Evolutionary conservation across 78 protist species (phyloP), one percentile per base, ranked within the genome.

Genomic region (Planoprotostelium fungivorum): DNA sequence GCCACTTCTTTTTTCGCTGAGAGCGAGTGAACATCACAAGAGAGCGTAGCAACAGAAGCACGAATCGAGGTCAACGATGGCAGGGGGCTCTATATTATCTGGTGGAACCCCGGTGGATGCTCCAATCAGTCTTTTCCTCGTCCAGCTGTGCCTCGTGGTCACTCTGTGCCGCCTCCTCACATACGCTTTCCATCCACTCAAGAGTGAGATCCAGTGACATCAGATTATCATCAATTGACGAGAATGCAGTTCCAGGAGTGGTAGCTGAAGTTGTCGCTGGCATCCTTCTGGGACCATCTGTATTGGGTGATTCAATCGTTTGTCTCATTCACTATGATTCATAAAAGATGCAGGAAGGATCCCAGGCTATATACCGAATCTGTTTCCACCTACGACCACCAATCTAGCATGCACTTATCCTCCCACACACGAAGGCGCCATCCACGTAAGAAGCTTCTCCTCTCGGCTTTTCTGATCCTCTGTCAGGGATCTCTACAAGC

Each of bases 261-360:
- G 89, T 92, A 63, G 63, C 91, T 9, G 94, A 92, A 86, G 94
- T 92, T 86, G 88, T 92, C 36, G 89, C 94, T 28, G 94, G 94
- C 85, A 92, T 92, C 89, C 29, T 92, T 29, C 84, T 92, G 35
- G 94, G 94, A 35, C 94, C 94, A 63, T 88, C 91, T n/a, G 94
- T 92, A 9, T 37, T 92, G 25, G 89, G 94, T 63, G 29, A 29
- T 63, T 38, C 91, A 1, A 29, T 87, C 89, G 9, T 92, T 88
- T 63, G n/a, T n/a, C n/a, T n/a, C n/a, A 9, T n/a, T n/a, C n/a
- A n/a, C n/a, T n/a, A n/a, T n/a, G n/a, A n/a, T n/a, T n/a, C n/a
- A n/a, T n/a, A n/a, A n/a, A n/a, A n/a, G 73, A 16, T 16, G 16
- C 73, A 51, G 73, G 73, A 51, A 51, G 73, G 16, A 51, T 51